These are phyloP conservation scores for Ogataea saltuana DNA, from an alignment of 805 yeast genomes.

Conservation along the genomic window DNA sequence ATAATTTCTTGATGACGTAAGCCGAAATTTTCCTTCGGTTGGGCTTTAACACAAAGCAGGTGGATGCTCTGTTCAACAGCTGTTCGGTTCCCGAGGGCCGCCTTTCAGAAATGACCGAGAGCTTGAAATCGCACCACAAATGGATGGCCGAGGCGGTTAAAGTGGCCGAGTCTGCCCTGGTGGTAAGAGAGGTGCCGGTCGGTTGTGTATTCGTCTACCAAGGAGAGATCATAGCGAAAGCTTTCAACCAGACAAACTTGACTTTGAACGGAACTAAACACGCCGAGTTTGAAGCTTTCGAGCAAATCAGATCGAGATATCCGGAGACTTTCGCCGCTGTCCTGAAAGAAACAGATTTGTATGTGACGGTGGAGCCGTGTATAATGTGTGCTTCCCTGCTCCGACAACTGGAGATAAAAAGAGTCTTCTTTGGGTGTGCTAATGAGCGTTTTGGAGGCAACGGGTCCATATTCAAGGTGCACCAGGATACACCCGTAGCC, in stretches of 20 bases:
- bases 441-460: conserved; percentile 97
- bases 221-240: conserved; percentile 61
- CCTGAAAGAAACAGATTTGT: conserved; percentile 62
- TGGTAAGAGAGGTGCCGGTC: conserved; percentile 77
- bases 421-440: conserved; percentile 87
- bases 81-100: background rate
- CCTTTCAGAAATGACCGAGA: background rate
- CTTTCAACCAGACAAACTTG: conserved; percentile 84
- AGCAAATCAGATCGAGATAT: conserved; percentile 43
- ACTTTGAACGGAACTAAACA: conserved; percentile 87
- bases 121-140: conserved; percentile 26
- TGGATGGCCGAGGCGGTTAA: conserved; percentile 54
- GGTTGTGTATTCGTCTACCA: conserved; percentile 68
- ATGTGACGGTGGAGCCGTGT: conserved; percentile 97
- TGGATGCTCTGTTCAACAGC: background rate
- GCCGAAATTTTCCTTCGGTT: too few species aligned
- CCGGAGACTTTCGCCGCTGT: conserved; percentile 32
- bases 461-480: conserved; percentile 75
- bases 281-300: conserved; percentile 87
- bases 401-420: conserved; percentile 71
- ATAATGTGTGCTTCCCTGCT: conserved; percentile 96
- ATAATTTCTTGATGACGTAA: background rate
- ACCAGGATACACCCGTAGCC: conserved; percentile 40
- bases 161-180: conserved; percentile 65
- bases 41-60: too few species aligned